Evolutionary conservation across 1,139 yeast genomes (phyloP).

Genomic region (Blastobotrys elegans): DNA sequence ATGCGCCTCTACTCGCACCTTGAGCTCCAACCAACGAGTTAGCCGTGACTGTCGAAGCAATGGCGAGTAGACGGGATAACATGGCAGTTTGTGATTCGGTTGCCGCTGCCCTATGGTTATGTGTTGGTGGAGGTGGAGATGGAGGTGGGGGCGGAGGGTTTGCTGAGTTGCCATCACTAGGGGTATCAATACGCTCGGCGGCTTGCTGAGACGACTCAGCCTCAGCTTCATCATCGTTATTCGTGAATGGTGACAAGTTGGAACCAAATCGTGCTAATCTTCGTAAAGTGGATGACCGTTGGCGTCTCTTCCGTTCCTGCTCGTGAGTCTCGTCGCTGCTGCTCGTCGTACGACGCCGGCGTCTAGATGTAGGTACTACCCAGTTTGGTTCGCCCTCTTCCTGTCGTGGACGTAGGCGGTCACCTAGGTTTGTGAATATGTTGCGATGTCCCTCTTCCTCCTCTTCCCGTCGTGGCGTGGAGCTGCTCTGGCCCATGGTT

Average conservation of each 20-base stretch:
- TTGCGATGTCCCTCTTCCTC: not conserved
- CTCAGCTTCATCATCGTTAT: conserved; percentile 2
- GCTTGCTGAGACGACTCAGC: conserved; percentile 1
- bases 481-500: conserved; percentile 4
- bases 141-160: too few relatives aligned
- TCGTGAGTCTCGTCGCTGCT: conserved; percentile 10
- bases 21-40: conserved; percentile 37
- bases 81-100: conserved; percentile 40
- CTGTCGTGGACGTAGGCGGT: conserved; percentile 1
- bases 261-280: conserved; percentile 15
- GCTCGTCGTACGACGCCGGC: conserved; percentile 14
- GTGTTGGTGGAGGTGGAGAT: too few relatives aligned
- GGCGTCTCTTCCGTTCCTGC: conserved; percentile 13
- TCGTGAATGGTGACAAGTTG: conserved; percentile 10
- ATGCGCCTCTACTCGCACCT: conserved; percentile 21
- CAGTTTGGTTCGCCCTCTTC: not conserved
- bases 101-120: conserved; percentile 12
- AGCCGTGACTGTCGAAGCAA: conserved; percentile 46
- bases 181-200: not conserved
- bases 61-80: conserved; percentile 42
- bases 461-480: not conserved
- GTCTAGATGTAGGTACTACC: conserved; percentile 5
- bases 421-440: conserved; percentile 5
- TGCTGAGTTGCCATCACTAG: not conserved
- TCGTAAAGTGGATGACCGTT: conserved; percentile 13